Conservation (phyloP, 148 eudicot species). For the Nepenthes gracilis region DNA sequence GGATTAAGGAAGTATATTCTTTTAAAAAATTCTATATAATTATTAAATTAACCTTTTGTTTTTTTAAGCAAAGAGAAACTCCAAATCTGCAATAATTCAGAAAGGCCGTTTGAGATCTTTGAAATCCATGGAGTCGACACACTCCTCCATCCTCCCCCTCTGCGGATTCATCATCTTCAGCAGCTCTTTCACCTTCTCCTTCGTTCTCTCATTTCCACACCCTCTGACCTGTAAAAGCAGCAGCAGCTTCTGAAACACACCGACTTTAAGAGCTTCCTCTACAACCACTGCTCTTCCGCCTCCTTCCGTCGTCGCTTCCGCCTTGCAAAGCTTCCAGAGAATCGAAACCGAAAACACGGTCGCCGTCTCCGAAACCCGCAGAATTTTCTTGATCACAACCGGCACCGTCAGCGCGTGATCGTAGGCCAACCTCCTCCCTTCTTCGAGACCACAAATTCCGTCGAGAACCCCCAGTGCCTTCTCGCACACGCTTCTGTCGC, state of each 20-base stretch:
- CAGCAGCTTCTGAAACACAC: constrained; percentile 78
- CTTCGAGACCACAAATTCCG: constrained; percentile 19
- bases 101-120: constrained; percentile 58
- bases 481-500: constrained; percentile 47
- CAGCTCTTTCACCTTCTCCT: constrained; percentile 55
- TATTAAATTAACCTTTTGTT: too few species aligned
- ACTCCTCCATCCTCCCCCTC: constrained; percentile 38
- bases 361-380: constrained; percentile 57
- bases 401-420: constrained; percentile 41
- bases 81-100: constrained; percentile 9
- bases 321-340: constrained; percentile 40
- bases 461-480: constrained; percentile 53
- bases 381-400: constrained; percentile 59
- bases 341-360: constrained; percentile 61
- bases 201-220: constrained; percentile 28
- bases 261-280: constrained; percentile 61
- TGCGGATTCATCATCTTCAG: constrained; percentile 47
- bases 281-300: constrained; percentile 31
- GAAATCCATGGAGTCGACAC: constrained; percentile 68
- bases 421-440: constrained; percentile 33
- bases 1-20: too few species aligned
- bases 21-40: too few species aligned
- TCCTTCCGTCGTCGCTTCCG: constrained; percentile 12
- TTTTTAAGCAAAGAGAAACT: too few species aligned
- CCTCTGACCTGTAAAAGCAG: constrained; percentile 65